Evolutionary conservation across 768 basidiomycete genomes (phyloP), one percentile per base, ranked within the genome.

Genomic region (Boletus bicolor): DNA sequence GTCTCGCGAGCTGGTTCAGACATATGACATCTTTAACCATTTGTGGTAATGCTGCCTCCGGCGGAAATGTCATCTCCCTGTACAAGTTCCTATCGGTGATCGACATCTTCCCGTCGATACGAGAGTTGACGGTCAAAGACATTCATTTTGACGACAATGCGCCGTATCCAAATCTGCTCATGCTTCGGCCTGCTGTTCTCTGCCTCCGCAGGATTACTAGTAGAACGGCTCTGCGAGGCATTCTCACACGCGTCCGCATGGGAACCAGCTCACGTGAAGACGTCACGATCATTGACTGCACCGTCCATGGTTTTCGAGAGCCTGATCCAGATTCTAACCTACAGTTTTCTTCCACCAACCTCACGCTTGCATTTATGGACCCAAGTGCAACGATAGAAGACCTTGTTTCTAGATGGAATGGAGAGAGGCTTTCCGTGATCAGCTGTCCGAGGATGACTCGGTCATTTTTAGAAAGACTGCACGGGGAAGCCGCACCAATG

Each of bases 1-100:
- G 43, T 43, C 52, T 60, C 39, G 36, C 32, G 6, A 10, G 42
- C 6, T 60, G 57, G 57, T 59, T 59, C 39, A 45, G 21, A 17
- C 19, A 54, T 14, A 24, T 47, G 2, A 54, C 58, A 7, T 53
- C 43, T 19, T 28, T 59, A 17, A 59, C 43, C 8, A 38, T 60
- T 28, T 26, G 21, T 14, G 51, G 58, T 10, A 19, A 49, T 17
- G 44, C 48, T 5, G 0, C 38, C 11, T 45, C 51, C 3, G 14
- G 12, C 14, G 19, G 51, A 36, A 39, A 26, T 21, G 17, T 8
- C 42, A 32, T 54, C 4, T 50, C 58, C 14, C n/a, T 59, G 34
- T 34, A 41, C 48, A 54, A 28, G 24, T 60, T 60, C 19, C 4
- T 59, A 12, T 39, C 15, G 1, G n/a, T 58, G 17, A 30, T 59